Evolutionary conservation across 345 rosid species (phyloP), one percentile per base, ranked within the genome.

Genomic region (Dipteronia dyeriana): DNA sequence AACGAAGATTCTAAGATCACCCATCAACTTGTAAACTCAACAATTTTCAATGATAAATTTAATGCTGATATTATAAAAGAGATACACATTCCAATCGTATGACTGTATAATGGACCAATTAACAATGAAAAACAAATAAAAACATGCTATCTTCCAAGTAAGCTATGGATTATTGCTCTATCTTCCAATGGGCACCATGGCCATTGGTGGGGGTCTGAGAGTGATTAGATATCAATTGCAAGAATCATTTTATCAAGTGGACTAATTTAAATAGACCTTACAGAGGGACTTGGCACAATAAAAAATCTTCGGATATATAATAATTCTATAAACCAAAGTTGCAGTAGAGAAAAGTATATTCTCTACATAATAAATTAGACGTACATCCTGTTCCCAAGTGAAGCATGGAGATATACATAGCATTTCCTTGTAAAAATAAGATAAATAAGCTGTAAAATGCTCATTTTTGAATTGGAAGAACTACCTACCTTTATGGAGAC

Each of bases 401-500:
- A 31, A 71, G 29, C 66, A 59, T 20, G 13, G 31, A 20, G n/a
- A 29, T 31, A n/a, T 47, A 53, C 31, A 19, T 1, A 25, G 25
- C 17, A 5, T 63, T 5, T 25, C 39, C 5, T 22, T 0, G 12
- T 2, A 54, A 49, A 41, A 54, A 68, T 5, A 19, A 10, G 41
- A 68, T 76, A 66, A 67, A 7, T 16, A 23, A 13, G n/a, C 38
- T 43, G n/a, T 51, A 25, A 20, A 13, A 4, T 34, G 14, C 70
- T 57, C 41, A 60, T 22, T 45, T 38, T 7, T 47, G 75, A 26
- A 34, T 29, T 49, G 4, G 39, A 39, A 31, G 45, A n/a, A 31
- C 49, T 25, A 59, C 60, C 1, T 77, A 45, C 79, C 62, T 45
- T 51, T 61, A 76, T 23, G 10, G 78, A 41, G 63, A 39, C 11